Base-by-base conservation (phyloP, 495 filamentous ascomycete species). In the Pseudoneurospora amorphoporcata region DNA sequence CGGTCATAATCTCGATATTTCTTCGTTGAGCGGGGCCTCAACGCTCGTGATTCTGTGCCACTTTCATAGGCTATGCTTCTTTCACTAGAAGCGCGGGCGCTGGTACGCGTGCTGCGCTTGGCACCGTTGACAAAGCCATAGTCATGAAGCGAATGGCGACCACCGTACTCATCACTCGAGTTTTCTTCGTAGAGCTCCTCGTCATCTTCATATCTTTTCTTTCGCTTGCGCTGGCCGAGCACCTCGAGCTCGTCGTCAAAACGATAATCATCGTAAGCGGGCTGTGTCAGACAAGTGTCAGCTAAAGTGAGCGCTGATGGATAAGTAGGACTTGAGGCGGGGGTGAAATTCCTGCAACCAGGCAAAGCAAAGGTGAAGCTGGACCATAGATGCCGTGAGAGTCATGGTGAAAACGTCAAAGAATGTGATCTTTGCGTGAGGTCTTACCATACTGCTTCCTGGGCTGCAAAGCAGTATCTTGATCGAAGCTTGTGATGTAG, bases 1-100 rank as follows among this genome's bases (percentile, higher is more conserved):
- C 76, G 76, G 35, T 86, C 85, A 6, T 84, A 78, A 38, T 82
- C 80, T 6, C 38, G 65, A 37, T 72, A 39, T 35, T 37, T 70
- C 72, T 47, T 69, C n/a, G 37, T 69, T 17, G 69, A 69, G 29
- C 71, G 68, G 41, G 71, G 65, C 3, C 70, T 53, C 37, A 68
- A 45, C 1, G n/a, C n/a, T 23, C 73, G 72, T 5, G 58, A 35
- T 65, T 65, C 53, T 35, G 53, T 65, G 53, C 53, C 53, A 12
- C 53, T 65, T 65, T 65, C 53, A 65, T 65, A 65, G 53, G 53
- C 53, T 65, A 65, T 65, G 53, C 53, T 65, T 10, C 68, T 47
- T 69, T 68, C 53, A 29, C 35, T 43, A 14, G 69, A 41, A 38
- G 71, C 72, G n/a, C 74, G 73, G 4, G 76, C 73, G 70, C 70